phyloP scores from a whole-genome alignment of 306 rosid species.

The Citrullus mucosospermus region DNA sequence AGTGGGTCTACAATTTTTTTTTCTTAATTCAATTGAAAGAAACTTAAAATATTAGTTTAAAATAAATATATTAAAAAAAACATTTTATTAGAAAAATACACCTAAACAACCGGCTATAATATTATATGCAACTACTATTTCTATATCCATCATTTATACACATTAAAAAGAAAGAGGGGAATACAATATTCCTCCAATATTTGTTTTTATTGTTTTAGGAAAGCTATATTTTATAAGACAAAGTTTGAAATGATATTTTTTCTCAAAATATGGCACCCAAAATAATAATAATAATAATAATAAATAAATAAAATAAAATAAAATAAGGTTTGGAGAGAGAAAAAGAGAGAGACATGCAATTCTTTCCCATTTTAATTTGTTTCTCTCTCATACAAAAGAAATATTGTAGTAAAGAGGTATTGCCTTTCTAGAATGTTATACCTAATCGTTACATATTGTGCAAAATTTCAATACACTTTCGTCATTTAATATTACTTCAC shows the following conservation, averaged over 20 bases:
- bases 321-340: slow-evolving; percentile 6
- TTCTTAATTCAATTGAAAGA: neutral
- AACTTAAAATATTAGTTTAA: neutral
- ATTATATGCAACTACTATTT: slow-evolving; percentile 1
- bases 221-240: neutral
- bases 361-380: neutral
- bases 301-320: no score
- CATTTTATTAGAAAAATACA: neutral
- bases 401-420: neutral
- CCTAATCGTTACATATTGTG: slow-evolving; percentile 1
- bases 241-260: neutral
- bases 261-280: neutral
- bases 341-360: neutral
- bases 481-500: slow-evolving; percentile 15
- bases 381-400: neutral
- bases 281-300: no score
- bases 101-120: neutral
- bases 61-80: neutral
- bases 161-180: neutral
- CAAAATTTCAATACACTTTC: slow-evolving; percentile 6
- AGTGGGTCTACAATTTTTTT: no score
- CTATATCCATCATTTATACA: neutral
- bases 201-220: neutral
- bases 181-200: neutral
- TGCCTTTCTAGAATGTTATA: neutral